Conservation (phyloP, 805 yeast genomes). For the Cyberlindnera galapagoensis region DNA sequence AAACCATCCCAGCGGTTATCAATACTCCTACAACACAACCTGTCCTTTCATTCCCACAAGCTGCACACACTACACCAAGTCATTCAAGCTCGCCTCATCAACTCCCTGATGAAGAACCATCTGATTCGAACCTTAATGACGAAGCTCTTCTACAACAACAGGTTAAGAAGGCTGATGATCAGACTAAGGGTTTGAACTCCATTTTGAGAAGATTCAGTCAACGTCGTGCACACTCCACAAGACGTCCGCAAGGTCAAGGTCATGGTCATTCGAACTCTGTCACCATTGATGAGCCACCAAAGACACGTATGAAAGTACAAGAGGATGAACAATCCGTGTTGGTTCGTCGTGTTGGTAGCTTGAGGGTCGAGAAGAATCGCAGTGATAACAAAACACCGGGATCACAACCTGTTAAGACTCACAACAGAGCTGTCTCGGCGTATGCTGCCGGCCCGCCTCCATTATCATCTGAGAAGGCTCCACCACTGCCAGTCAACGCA, state of each 20-base stretch:
- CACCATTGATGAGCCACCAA: slow-evolving; percentile 3
- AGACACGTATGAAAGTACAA: slow-evolving; percentile 1
- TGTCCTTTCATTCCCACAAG: slow-evolving; percentile 40
- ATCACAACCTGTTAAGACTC: slow-evolving; percentile 10
- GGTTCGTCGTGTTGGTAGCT: slow-evolving; percentile 22
- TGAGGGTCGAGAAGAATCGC: slow-evolving; percentile 16
- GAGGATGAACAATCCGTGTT: slow-evolving; percentile 12
- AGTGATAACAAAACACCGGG: slow-evolving; percentile 8
- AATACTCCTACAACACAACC: slow-evolving; percentile 34
- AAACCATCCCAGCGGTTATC: background rate
- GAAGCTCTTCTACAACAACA: slow-evolving; percentile 30
- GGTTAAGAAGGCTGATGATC: slow-evolving; percentile 29
- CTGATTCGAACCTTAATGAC: slow-evolving; percentile 34
- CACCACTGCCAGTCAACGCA: slow-evolving; percentile 5
- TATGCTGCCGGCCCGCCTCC: slow-evolving; percentile 16
- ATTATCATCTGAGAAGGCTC: slow-evolving; percentile 3
- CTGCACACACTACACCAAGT: slow-evolving; percentile 44
- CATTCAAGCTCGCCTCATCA: slow-evolving; percentile 33
- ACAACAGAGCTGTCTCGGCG: slow-evolving; percentile 25
- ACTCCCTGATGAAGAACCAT: slow-evolving; percentile 33
- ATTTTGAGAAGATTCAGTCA: slow-evolving; percentile 26
- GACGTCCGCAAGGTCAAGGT: slow-evolving; percentile 16
- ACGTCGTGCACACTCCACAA: slow-evolving; percentile 20
- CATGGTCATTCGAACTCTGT: slow-evolving; percentile 8
- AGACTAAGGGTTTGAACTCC: slow-evolving; percentile 23